phyloP scores from a whole-genome alignment of 106 monocot species.

The Vanilla planifolia region DNA sequence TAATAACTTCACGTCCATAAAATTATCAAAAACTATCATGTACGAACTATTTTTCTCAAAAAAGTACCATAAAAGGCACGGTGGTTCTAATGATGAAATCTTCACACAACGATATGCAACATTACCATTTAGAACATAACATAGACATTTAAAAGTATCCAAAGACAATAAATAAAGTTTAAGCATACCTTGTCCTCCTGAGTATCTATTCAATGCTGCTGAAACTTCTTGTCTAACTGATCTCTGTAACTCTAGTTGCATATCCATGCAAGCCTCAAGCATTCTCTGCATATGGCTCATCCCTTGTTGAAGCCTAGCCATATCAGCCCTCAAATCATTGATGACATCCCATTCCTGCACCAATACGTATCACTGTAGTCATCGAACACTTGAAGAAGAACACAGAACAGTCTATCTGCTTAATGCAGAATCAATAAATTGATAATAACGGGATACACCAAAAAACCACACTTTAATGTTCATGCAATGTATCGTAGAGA shows the following conservation, averaged over 20 bases:
- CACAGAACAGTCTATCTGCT: neutral
- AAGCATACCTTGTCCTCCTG: slow-evolving; percentile 37
- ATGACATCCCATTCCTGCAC: slow-evolving; percentile 71
- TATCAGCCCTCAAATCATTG: slow-evolving; percentile 64
- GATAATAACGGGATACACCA: no score
- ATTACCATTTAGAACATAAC: no score
- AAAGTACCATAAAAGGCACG: no score
- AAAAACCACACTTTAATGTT: no score
- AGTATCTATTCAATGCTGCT: slow-evolving; percentile 68
- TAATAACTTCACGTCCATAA: no score
- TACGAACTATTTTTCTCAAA: no score
- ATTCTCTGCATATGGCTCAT: slow-evolving; percentile 85
- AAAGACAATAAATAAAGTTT: no score
- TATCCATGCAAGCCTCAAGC: slow-evolving; percentile 87
- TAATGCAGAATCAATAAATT: neutral
- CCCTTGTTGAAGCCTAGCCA: slow-evolving; percentile 78
- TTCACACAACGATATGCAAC: no score
- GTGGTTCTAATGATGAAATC: no score
- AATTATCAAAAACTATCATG: no score
- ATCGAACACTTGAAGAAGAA: neutral
- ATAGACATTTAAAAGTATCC: no score
- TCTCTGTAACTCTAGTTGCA: slow-evolving; percentile 84
- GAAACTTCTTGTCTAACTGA: slow-evolving; percentile 85
- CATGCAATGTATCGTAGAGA: no score
- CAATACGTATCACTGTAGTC: neutral